Evolutionary conservation across 805 yeast genomes (phyloP), one percentile per base, ranked within the genome.

Genomic region (Kazachstania martiniae): DNA sequence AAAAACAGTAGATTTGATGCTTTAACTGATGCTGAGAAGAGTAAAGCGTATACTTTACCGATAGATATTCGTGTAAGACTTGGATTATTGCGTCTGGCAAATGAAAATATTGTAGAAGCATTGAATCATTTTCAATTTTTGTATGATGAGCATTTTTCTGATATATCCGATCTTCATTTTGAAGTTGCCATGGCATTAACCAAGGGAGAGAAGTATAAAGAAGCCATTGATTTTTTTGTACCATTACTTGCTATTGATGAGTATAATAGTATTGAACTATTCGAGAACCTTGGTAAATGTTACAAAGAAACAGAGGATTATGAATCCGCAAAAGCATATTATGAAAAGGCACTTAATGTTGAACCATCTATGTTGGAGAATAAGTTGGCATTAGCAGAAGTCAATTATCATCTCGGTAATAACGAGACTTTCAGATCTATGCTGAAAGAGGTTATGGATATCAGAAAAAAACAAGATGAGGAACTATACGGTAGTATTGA

Each of bases 31-130:
- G 39, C 37, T 9, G 58, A 57, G 28, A 70, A 68, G 34, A 51
- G 57, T 4, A 53, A 61, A 35, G 41, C 58, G 23, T 65, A 65
- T 44, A 47, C 66, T 7, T 56, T 91, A 14, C 97, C 97, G 2
- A 74, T 87, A 29, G 97, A 89, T 59, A 82, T 91, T 17, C 59
- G 97, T 34, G 77, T 75, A 19, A 83, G 91, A 53, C 52, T 91
- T 16, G 94, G 95, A 0, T 55, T 75, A 8, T 65, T 83, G 30
- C 66, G 98, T 37, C 58, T 91, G 21, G 73, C 75, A 34, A 58
- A 73, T 23, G 76, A 73, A 32, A 66, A 77, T 27, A 61, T 66
- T 18, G 69, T 68, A 1, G 95, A 87, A 43, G 94, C 95, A 0
- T 49, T 77, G 36, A 57, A 55, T 7, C 96, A 89, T 51, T 79